phyloP scores from a whole-genome alignment of 1,284 basidiomycete species.

The Austropuccinia psidii region DNA sequence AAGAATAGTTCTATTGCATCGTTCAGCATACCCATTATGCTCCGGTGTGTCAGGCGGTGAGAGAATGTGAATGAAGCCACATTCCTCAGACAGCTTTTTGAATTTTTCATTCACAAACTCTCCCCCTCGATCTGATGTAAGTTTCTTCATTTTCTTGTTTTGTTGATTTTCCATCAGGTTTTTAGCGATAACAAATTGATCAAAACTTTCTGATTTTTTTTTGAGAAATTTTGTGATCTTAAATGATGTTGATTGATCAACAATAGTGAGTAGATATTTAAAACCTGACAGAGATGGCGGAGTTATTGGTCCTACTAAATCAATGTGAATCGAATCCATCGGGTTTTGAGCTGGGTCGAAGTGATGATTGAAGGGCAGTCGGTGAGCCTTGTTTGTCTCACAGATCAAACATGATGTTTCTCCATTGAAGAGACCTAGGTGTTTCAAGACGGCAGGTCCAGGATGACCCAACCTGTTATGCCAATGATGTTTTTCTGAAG shows the following conservation, averaged over 20 bases:
- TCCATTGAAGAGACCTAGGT: too few relatives aligned
- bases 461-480: too few relatives aligned
- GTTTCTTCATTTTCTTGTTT: background rate
- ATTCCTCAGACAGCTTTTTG: background rate
- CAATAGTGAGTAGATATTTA: background rate
- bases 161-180: background rate
- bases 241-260: background rate
- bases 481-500: too few relatives aligned
- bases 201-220: conserved; percentile 4
- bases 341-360: too few relatives aligned
- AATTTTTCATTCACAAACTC: background rate
- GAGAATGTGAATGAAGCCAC: too few relatives aligned
- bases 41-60: background rate
- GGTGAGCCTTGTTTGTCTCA: too few relatives aligned
- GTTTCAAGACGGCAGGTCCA: too few relatives aligned
- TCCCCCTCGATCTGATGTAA: background rate
- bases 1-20: background rate
- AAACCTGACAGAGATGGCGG: background rate
- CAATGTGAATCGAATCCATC: conserved; percentile 26
- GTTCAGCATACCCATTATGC: background rate
- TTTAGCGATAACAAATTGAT: background rate
- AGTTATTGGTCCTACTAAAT: background rate
- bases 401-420: too few relatives aligned
- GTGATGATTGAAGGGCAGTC: too few relatives aligned
- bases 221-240: background rate